These are phyloP conservation scores for Aspergillus conjunctus DNA, from an alignment of 495 filamentous ascomycete species.

Conservation along the genomic window DNA sequence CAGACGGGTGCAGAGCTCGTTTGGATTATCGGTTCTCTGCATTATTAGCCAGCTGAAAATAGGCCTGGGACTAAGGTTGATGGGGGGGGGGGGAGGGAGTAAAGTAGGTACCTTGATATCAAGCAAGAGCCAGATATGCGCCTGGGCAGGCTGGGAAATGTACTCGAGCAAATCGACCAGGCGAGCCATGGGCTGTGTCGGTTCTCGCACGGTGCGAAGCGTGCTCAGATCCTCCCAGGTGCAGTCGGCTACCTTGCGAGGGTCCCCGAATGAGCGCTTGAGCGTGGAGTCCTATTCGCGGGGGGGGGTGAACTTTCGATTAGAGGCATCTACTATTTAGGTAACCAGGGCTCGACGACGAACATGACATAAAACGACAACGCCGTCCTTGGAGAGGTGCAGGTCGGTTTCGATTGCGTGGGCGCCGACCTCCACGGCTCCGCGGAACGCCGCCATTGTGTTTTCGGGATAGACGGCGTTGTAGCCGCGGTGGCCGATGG, in stretches of 20 bases:
- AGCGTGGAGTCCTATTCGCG: conserved; percentile 66
- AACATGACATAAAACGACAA: conserved; percentile 85
- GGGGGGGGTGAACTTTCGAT: conserved; percentile 11
- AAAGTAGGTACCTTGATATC: conserved; percentile 89
- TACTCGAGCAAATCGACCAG: conserved; percentile 76
- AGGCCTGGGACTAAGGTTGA: not conserved
- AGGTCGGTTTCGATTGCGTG: conserved; percentile 89
- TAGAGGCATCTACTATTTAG: not conserved
- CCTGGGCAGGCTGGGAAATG: conserved; percentile 58
- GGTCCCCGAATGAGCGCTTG: conserved; percentile 75
- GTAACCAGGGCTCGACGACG: conserved; percentile 21
- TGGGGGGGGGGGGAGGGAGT: not conserved
- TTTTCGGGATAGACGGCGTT: conserved; percentile 83
- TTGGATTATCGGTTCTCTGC: not conserved
- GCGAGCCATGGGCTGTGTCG: conserved; percentile 70
- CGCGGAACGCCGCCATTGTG: conserved; percentile 74
- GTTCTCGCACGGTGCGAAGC: conserved; percentile 65
- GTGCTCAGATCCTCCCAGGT: conserved; percentile 71
- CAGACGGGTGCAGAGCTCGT: conserved; percentile 1
- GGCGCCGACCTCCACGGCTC: conserved; percentile 69
- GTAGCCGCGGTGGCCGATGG: conserved; percentile 86
- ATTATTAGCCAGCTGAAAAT: too few species aligned
- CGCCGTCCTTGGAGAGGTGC: conserved; percentile 77
- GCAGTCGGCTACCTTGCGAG: conserved; percentile 70
- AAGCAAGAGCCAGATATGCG: conserved; percentile 77